A percentile compares a stretch with the other conserved stretches of the same genome.
Evolutionary conservation across 257 asterid species (phyloP).

Genomic region (Solanum tarijense): DNA sequence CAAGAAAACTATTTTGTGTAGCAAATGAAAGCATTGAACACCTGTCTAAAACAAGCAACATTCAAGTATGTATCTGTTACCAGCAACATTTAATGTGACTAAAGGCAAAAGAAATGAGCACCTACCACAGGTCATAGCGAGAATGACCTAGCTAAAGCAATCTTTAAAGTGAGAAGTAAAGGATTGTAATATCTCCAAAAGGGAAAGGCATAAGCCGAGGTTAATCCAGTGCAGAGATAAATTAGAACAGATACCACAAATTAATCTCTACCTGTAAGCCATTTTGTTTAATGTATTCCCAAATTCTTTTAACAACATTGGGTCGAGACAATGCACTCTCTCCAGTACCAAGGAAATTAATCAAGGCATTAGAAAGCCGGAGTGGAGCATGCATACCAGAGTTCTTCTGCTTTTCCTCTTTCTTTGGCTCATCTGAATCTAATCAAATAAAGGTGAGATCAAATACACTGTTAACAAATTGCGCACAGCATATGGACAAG

Average conservation of each 20-base stretch:
- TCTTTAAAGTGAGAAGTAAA: not conserved
- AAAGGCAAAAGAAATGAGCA: not conserved
- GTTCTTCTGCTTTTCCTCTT: slow-evolving; percentile 60
- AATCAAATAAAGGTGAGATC: slow-evolving; percentile 2
- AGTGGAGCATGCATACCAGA: slow-evolving; percentile 73
- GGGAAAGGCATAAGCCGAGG: not conserved
- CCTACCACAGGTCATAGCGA: not conserved
- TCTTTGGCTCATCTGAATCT: slow-evolving; percentile 56
- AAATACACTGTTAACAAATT: not conserved
- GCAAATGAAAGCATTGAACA: not conserved
- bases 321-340: slow-evolving; percentile 66
- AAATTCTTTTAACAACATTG: slow-evolving; percentile 69
- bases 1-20: not conserved
- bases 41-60: not conserved
- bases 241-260: not conserved
- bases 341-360: slow-evolving; percentile 82
- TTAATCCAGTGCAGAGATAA: not conserved
- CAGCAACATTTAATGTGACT: not conserved
- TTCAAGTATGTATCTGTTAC: not conserved
- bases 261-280: slow-evolving; percentile 56
- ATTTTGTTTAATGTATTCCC: slow-evolving; percentile 83
- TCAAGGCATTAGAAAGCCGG: slow-evolving; percentile 72
- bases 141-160: not conserved
- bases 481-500: not conserved
- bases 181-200: not conserved